These are phyloP conservation scores for Chrysanthemum makinoi DNA, from an alignment of 129 eudicot species.

Conservation along the genomic window DNA sequence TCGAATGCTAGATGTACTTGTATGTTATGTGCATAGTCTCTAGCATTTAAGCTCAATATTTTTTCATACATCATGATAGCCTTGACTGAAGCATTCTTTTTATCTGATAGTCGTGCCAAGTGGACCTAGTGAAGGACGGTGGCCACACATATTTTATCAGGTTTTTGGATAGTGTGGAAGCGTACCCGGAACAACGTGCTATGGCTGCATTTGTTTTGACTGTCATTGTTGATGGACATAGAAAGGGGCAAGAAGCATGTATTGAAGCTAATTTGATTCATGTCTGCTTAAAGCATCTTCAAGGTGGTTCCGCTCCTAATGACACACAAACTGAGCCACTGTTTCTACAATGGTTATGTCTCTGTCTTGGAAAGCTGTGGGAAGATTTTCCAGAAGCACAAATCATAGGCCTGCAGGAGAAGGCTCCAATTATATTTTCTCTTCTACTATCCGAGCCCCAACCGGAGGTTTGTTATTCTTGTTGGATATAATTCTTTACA, in stretches of 20 bases:
- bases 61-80: conserved; percentile 13
- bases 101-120: conserved; percentile 81
- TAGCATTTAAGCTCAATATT: neutral
- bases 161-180: conserved; percentile 89
- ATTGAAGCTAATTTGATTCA: conserved; percentile 73
- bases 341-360: conserved; percentile 91
- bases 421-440: conserved; percentile 61
- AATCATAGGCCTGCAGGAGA: conserved; percentile 75
- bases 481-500: too few relatives aligned
- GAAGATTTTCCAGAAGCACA: conserved; percentile 97
- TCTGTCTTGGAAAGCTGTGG: conserved; percentile 94
- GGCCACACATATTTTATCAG: conserved; percentile 91
- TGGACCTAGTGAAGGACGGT: conserved; percentile 92
- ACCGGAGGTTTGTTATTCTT: conserved; percentile 67
- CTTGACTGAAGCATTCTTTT: conserved; percentile 22
- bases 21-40: conserved; percentile 5
- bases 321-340: conserved; percentile 89
- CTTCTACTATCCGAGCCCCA: conserved; percentile 86
- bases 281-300: conserved; percentile 87
- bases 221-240: conserved; percentile 92
- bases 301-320: conserved; percentile 51
- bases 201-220: conserved; percentile 99
- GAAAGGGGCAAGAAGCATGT: conserved; percentile 95
- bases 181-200: conserved; percentile 95
- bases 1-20: neutral